Evolutionary conservation across 305 asterid species (phyloP), one percentile per base, ranked within the genome.

Genomic region (Solanum hybrid): DNA sequence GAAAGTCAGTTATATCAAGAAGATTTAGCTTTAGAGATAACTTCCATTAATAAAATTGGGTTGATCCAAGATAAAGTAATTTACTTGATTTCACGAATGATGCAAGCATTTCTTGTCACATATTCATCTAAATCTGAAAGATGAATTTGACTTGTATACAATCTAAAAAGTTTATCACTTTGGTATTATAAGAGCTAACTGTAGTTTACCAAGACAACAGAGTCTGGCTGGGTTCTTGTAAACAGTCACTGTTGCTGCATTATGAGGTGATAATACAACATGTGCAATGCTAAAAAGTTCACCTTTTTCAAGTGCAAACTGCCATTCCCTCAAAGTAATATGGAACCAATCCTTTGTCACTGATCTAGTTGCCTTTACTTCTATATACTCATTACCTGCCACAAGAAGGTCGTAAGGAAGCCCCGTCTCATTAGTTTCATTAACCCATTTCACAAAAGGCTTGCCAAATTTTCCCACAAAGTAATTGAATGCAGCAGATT

Each of bases 401-500:
- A 97, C 39, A 12, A 94, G 71, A 35, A 97, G 92, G 93, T 97
- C 99, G 42, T 97, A 97, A n/a, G 99, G 99, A 36, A 97, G 93
- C 86, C 99, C 99, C n/a, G 97, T 93, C 89, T 97, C 99, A 40
- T 80, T 89, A 35, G 93, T 88, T 94, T 95, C 97, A 88, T 97
- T 97, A 37, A 97, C 98, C 99, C 99, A 97, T 79, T 90, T 95
- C 89, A 95, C 98, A 29, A 74, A 85, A 87, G 86, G 85, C 12
- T 90, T 92, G 2, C 94, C 95, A 8, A 74, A 92, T 90, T 91
- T 91, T 16, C 89, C 96, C 22, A 42, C 76, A 33, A 96, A 96
- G 90, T 94, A 96, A 64, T 93, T 93, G 91, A 89, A 96, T 84
- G 99, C 99, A 13, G 95, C 95, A 76, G 86, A 90, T 93, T 97